These are phyloP conservation scores for Colletotrichum sp. DNA, from an alignment of 2,329 filamentous ascomycete species.

Conservation along the genomic window DNA sequence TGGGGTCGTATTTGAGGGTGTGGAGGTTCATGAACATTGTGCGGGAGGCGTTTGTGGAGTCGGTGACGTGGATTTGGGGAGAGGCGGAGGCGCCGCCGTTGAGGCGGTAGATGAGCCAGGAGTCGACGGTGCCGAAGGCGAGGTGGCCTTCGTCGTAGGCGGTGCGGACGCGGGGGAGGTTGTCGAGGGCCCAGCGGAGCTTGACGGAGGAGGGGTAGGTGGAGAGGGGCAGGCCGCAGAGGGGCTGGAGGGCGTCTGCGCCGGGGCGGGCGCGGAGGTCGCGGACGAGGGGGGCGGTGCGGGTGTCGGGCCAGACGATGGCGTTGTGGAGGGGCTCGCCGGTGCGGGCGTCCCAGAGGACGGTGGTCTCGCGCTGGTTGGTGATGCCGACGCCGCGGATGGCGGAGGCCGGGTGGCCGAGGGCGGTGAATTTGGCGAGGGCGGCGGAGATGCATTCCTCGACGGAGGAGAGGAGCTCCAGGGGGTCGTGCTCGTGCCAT, in stretches of 20 bases:
- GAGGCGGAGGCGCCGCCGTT: conserved; percentile 72
- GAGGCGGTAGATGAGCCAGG: conserved; percentile 86
- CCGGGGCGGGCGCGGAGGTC: conserved; percentile 73
- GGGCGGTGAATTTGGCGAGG: conserved; percentile 71
- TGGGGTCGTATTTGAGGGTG: conserved; percentile 80
- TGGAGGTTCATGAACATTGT: conserved; percentile 95
- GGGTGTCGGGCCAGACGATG: conserved; percentile 89
- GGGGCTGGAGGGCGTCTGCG: conserved; percentile 70
- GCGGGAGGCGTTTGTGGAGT: conserved; percentile 85
- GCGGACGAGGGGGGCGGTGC: conserved; percentile 74
- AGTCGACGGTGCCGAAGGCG: conserved; percentile 86
- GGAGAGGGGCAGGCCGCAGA: conserved; percentile 83
- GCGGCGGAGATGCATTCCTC: conserved; percentile 81
- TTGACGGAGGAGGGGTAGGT: conserved; percentile 91
- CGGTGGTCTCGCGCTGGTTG: conserved; percentile 87
- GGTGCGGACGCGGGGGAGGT: conserved; percentile 70
- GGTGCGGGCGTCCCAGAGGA: conserved; percentile 83
- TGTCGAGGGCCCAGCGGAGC: conserved; percentile 80
- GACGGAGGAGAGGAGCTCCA: conserved; percentile 77
- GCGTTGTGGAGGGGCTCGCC: conserved; percentile 84
- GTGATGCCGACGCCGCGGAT: conserved; percentile 86
- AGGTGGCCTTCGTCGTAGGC: conserved; percentile 80
- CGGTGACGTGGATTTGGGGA: conserved; percentile 75
- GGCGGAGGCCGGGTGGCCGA: conserved; percentile 69
- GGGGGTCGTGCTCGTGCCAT: conserved; percentile 90